Base-by-base conservation (phyloP, 306 rosid genomes). In the Vigna nakashimae region DNA sequence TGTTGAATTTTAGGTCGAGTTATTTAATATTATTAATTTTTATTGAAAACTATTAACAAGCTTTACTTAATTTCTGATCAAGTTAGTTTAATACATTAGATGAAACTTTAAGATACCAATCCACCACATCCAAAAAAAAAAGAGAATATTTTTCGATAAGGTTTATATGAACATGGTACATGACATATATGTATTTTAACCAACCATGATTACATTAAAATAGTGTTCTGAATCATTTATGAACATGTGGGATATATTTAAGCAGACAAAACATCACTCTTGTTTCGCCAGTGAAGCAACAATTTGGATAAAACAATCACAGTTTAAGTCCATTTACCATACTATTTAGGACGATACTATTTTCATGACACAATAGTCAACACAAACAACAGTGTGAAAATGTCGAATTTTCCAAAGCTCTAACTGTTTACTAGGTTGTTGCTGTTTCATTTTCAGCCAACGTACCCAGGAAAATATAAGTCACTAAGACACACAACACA, bases 401-500 rank as follows among this genome's bases (percentile, higher is more conserved):
- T 69, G 50, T 13, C 52, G 46, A 78, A 78, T 78, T 20, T 20
- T 78, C 76, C 69, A 58, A 58, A n/a, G 14, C 13, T 17, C 67
- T 55, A 7, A 40, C 16, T 32, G 40, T 16, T 2, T 26, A 2
- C 2, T 46, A 36, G 71, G 73, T 79, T 42, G 83, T 79, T 79
- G 83, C 40, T 71, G 38, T 50, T 79, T 79, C 83, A 62, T 71
- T 79, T 72, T 79, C 66, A 17, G 24, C 53, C 30, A 9, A 42
- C 12, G 13, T 8, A 40, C 46, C 46, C 10, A 9, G 13, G 46
- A 42, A 9, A 42, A 42, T 42, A 42, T 40, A 38, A 7, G 1
- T 34, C 42, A 38, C 42, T 0, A 38, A 38, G 7, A 34, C 42
- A 38, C 9, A 38, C 9, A 4, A 34, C 38, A 34, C 6, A 30